Evolutionary conservation across 257 asterid species (phyloP).

Genomic region (Fraxinus pennsylvanica): DNA sequence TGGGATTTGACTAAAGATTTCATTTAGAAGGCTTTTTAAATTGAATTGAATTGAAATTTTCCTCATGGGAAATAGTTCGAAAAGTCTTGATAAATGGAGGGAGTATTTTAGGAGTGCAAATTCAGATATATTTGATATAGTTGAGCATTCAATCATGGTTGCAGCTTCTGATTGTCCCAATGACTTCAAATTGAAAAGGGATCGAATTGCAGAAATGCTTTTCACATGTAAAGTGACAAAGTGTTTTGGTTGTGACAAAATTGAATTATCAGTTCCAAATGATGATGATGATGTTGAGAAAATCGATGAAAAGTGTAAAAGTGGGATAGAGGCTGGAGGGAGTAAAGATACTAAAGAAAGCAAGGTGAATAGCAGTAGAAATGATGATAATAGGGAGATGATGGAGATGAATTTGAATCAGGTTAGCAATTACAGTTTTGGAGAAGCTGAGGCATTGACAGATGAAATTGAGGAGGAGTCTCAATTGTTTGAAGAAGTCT

Average conservation of each 20-base stretch:
- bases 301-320: conserved; percentile 17
- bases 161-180: conserved; percentile 54
- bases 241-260: conserved; percentile 29
- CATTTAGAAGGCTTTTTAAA: conserved; percentile 24
- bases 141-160: conserved; percentile 50
- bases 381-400: conserved; percentile 28
- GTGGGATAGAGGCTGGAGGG: conserved; percentile 27
- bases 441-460: conserved; percentile 39
- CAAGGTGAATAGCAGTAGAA: conserved; percentile 26
- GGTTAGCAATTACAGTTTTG: conserved; percentile 24
- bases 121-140: conserved; percentile 38
- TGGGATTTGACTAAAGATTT: neutral
- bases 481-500: conserved; percentile 19
- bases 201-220: conserved; percentile 46
- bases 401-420: conserved; percentile 29
- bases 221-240: conserved; percentile 34
- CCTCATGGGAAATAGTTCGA: conserved; percentile 29
- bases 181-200: conserved; percentile 47
- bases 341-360: conserved; percentile 38
- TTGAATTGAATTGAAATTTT: neutral
- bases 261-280: conserved; percentile 27
- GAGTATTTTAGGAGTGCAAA: conserved; percentile 39
- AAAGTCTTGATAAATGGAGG: conserved; percentile 49
- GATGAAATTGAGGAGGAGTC: conserved; percentile 32
- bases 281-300: conserved; percentile 6